These are phyloP conservation scores for Solanum gracilifrons DNA, from an alignment of 257 asterid genomes.

Conservation along the genomic window DNA sequence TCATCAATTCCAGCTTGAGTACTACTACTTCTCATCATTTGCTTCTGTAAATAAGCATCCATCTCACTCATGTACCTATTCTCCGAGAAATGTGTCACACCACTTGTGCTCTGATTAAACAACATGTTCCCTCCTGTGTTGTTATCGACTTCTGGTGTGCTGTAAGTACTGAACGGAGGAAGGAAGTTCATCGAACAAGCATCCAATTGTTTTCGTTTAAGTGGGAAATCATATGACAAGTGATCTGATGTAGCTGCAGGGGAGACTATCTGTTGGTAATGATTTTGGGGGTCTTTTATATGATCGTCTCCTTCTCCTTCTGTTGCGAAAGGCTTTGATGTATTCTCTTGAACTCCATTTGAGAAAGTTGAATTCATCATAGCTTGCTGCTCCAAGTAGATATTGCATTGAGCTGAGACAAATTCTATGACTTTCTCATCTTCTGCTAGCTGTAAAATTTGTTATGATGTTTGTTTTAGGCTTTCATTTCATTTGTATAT, in stretches of 20 bases:
- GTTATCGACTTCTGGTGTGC: neutral
- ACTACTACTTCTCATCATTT: constrained; percentile 18
- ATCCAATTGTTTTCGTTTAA: neutral
- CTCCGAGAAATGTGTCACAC: constrained; percentile 16
- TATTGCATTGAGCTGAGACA: constrained; percentile 39
- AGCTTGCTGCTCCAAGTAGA: constrained; percentile 39
- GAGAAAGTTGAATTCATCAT: constrained; percentile 12
- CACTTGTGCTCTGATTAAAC: constrained; percentile 5
- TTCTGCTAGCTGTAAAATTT: constrained; percentile 44
- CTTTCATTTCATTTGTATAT: neutral
- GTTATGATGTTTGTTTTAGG: neutral
- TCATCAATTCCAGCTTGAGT: constrained; percentile 27
- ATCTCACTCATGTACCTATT: constrained; percentile 12
- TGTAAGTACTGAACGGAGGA: neutral
- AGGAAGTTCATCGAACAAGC: neutral
- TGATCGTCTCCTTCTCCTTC: constrained; percentile 10
- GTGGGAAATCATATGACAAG: constrained; percentile 2
- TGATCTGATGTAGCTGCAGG: neutral
- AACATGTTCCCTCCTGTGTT: neutral
- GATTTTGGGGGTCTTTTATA: neutral
- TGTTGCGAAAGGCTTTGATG: neutral
- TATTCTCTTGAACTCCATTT: neutral
- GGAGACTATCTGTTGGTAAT: neutral
- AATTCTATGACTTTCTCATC: constrained; percentile 51
- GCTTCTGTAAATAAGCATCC: constrained; percentile 18